phyloP scores from a whole-genome alignment of 306 rosid species.

The Cicer pinnatifidum region DNA sequence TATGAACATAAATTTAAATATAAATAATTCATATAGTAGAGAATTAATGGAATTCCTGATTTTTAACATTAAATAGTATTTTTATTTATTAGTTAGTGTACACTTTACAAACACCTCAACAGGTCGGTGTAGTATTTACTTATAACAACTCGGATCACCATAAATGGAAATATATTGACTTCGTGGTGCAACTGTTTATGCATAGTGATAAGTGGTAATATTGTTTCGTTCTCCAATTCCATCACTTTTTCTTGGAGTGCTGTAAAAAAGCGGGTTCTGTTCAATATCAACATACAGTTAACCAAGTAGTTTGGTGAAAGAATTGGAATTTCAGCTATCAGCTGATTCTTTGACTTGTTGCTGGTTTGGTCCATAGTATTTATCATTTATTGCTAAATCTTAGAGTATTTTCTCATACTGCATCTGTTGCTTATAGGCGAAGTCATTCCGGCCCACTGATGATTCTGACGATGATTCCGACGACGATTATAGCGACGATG shows the following conservation, averaged over 20 bases:
- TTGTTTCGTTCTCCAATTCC: too few relatives aligned
- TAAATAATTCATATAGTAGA: background rate
- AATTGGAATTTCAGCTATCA: conserved; percentile 6
- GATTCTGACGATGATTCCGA: conserved; percentile 75
- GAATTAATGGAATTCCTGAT: background rate
- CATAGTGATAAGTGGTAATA: too few relatives aligned
- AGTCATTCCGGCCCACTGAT: conserved; percentile 74
- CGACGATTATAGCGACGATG: conserved; percentile 91
- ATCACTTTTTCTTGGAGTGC: too few relatives aligned
- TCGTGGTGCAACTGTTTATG: too few relatives aligned
- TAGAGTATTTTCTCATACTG: conserved; percentile 27
- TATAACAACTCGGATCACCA: too few relatives aligned
- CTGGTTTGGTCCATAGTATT: background rate
- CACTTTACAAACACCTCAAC: background rate
- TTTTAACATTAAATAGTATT: too few relatives aligned
- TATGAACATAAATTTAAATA: too few relatives aligned
- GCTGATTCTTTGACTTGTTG: background rate
- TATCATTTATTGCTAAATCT: conserved; percentile 25
- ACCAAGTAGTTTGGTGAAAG: too few relatives aligned
- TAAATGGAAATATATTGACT: too few relatives aligned
- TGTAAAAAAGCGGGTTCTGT: too few relatives aligned
- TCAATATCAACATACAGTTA: too few relatives aligned
- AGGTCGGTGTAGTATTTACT: background rate
- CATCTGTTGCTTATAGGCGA: conserved; percentile 57
- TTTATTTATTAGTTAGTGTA: too few relatives aligned